Evolutionary conservation across 208 protist species (phyloP).

Genomic region (Acanthamoeba sp.): DNA sequence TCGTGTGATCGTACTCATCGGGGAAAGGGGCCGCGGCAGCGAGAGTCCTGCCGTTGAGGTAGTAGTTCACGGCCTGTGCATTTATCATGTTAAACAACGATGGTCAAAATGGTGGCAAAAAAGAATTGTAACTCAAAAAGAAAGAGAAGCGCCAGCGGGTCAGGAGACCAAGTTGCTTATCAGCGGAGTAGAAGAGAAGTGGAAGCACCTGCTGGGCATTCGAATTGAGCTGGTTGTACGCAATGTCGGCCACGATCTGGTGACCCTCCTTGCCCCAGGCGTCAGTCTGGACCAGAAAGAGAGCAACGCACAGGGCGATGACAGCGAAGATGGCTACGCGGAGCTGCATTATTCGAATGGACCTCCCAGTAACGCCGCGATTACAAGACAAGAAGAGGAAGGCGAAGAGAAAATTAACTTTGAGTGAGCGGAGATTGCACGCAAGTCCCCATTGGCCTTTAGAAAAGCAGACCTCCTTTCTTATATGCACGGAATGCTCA

Average conservation of each 20-base stretch:
- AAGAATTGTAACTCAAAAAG: not conserved
- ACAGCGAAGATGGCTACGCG: not conserved
- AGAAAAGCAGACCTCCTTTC: too few species aligned
- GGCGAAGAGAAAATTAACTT: not conserved
- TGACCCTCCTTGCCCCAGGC: conserved; percentile 75
- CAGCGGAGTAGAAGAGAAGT: not conserved
- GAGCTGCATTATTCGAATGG: not conserved
- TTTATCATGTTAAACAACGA: not conserved
- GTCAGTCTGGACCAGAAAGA: conserved; percentile 23
- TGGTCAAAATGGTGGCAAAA: not conserved
- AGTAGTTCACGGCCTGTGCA: conserved; percentile 33
- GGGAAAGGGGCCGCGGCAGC: conserved; percentile 49
- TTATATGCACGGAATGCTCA: too few species aligned
- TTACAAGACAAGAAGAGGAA: not conserved
- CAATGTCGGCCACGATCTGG: conserved; percentile 75
- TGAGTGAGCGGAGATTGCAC: too few species aligned
- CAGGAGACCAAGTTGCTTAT: not conserved
- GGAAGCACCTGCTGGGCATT: not conserved
- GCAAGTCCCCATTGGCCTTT: too few species aligned
- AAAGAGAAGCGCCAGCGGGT: too few species aligned
- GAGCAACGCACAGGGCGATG: conserved; percentile 16
- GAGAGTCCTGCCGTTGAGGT: conserved; percentile 39
- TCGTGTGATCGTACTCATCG: conserved; percentile 75
- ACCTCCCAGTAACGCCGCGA: not conserved
- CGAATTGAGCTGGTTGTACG: conserved; percentile 41